These are phyloP conservation scores for Cladobotryum mycophilum DNA, from an alignment of 2,329 filamentous ascomycete species.

Conservation along the genomic window DNA sequence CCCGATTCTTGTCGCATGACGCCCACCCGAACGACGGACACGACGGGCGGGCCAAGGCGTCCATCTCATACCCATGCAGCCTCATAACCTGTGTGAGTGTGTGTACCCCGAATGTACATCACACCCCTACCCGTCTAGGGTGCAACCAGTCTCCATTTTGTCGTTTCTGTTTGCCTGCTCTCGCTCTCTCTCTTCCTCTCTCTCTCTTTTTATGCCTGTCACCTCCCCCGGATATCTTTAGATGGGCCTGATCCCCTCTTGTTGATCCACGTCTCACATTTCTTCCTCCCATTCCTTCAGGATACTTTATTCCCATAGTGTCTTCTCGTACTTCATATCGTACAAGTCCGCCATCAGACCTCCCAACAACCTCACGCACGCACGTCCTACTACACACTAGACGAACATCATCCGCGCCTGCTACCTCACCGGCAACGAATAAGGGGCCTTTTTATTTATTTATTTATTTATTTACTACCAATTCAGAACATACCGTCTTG, in stretches of 20 bases:
- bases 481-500: not conserved
- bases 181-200: not conserved
- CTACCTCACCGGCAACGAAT: not conserved
- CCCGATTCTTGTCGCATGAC: not conserved
- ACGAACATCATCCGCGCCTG: too few species aligned
- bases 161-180: not conserved
- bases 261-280: constrained; percentile 4
- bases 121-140: not conserved
- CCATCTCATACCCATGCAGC: not conserved
- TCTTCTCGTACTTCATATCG: not conserved
- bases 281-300: not conserved
- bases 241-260: constrained; percentile 5
- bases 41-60: not conserved
- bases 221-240: constrained; percentile 12
- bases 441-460: not conserved
- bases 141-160: not conserved
- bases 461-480: not conserved
- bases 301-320: not conserved
- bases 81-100: not conserved
- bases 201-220: not conserved
- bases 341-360: not conserved
- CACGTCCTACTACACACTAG: not conserved
- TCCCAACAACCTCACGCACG: not conserved
- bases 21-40: not conserved
- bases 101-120: not conserved